Base-by-base conservation (phyloP, 495 filamentous ascomycete genomes). In the Cenococcum geophilum region DNA sequence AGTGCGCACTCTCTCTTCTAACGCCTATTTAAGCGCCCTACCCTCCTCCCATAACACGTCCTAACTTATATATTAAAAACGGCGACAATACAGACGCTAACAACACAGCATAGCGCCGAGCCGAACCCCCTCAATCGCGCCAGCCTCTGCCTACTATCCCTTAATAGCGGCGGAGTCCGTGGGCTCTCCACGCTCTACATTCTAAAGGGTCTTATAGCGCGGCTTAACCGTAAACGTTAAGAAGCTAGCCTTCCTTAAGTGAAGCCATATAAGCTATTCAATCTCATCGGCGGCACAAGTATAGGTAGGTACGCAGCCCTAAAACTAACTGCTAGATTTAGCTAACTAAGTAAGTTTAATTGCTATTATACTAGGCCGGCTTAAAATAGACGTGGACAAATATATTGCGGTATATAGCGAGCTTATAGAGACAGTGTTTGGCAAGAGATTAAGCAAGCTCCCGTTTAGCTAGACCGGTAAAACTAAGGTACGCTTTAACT, bases 401-500 rank as follows among this genome's bases (percentile, higher is more conserved):
- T 63, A 53, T 36, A 63, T 67, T 22, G 42, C 47, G 1, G 55
- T 54, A 20, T 67, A 67, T 27, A 64, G 5, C n/a, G 52, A 58
- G 10, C 55, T 69, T 1, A 50, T 55, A 10, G 37, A 63, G 32
- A 37, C 61, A 1, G 57, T 69, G 1, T 69, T 69, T 45, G 62
- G 63, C 34, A 57, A 70, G 40, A 58, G 69, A 14, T 64, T 68
- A 37, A 27, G 55, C 0, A 49, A 49, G 32, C 11, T 68, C 5
- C 68, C 68, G 1, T 6, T 74, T 0, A 62, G 68, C 25, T 69
- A 52, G 63, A 57, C 58, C 1, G 69, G 73, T 1, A 72, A 69
- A 3, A 42, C 21, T 1, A 61, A 64, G 42, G 47, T 63, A 42
- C 70, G 60, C 40, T 76, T 71, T 18, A 69, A 76, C 14, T 67